A percentile compares a stretch with the other conserved stretches of the same genome.
Conservation (phyloP, 257 asterid species). For the Rhazya stricta region DNA sequence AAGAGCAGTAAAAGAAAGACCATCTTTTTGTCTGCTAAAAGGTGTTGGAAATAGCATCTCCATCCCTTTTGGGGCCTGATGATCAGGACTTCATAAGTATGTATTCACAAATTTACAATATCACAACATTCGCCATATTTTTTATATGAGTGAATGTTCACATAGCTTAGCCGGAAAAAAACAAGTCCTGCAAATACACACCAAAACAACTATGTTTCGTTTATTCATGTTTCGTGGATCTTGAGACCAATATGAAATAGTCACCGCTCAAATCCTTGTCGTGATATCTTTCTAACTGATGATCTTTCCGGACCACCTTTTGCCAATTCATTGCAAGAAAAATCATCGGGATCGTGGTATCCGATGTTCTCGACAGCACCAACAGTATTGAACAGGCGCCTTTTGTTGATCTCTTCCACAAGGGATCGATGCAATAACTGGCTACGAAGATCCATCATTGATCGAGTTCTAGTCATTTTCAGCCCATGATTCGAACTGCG, state of each 20-base stretch:
- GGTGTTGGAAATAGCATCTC: no score
- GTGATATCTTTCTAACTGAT: background rate
- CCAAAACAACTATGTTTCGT: background rate
- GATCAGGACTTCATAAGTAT: no score
- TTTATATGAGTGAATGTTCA: background rate
- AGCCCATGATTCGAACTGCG: conserved; percentile 16
- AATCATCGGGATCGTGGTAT: conserved; percentile 27
- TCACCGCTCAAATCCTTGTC: conserved; percentile 17
- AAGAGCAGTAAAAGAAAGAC: no score
- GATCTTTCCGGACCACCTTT: background rate
- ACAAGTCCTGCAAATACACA: background rate
- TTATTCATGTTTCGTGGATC: background rate
- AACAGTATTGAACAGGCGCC: conserved; percentile 58
- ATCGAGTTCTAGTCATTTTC: conserved; percentile 39
- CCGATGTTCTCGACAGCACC: conserved; percentile 70
- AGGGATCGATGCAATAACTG: conserved; percentile 55
- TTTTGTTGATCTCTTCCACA: conserved; percentile 56
- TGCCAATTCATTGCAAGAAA: conserved; percentile 1
- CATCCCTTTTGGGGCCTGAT: no score
- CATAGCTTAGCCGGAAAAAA: background rate
- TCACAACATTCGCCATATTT: no score
- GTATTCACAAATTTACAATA: no score
- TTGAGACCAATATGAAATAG: background rate
- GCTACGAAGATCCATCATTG: conserved; percentile 60
- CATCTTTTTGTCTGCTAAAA: no score